Percentiles rank a stretch among this genome's conserved stretches.
Conservation (phyloP, 2,329 filamentous ascomycete species). For the Sporothrix mexicana region DNA sequence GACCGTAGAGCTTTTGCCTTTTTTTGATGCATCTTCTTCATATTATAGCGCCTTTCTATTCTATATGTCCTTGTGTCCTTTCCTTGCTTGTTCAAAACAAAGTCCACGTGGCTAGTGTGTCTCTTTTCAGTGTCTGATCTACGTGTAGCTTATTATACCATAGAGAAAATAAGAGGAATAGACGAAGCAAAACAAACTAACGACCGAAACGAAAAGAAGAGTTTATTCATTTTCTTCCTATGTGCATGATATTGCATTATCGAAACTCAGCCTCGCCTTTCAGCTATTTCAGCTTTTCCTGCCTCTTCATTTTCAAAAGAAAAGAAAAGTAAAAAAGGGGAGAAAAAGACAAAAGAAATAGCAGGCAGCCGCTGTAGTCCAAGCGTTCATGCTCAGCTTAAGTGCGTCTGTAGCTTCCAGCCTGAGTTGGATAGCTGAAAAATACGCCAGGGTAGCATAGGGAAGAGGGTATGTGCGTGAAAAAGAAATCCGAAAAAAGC, state of each 20-base stretch:
- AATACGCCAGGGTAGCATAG: not conserved
- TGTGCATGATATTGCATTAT: not conserved
- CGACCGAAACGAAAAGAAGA: not conserved
- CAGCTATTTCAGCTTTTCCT: constrained; percentile 18
- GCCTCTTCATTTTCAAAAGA: not conserved
- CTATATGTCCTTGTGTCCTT: not conserved
- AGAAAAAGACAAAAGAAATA: not conserved
- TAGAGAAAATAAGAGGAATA: not conserved
- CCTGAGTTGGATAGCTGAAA: not conserved
- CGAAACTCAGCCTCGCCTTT: constrained; percentile 17
- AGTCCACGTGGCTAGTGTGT: not conserved
- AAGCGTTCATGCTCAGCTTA: not conserved
- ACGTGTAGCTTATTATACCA: not conserved
- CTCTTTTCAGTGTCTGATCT: not conserved
- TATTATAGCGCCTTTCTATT: constrained; percentile 5
- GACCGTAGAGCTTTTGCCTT: not conserved
- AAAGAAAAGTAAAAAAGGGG: not conserved
- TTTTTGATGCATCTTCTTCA: not conserved
- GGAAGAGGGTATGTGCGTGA: not conserved
- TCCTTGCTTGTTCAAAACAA: not conserved
- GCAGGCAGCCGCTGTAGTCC: not conserved
- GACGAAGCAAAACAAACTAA: no score
- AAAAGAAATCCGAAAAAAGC: constrained; percentile 9
- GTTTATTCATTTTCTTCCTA: not conserved
- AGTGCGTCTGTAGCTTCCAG: not conserved